Conservation (phyloP, 352 stramenopile species). For the Globisporangium iwayamae region DNA sequence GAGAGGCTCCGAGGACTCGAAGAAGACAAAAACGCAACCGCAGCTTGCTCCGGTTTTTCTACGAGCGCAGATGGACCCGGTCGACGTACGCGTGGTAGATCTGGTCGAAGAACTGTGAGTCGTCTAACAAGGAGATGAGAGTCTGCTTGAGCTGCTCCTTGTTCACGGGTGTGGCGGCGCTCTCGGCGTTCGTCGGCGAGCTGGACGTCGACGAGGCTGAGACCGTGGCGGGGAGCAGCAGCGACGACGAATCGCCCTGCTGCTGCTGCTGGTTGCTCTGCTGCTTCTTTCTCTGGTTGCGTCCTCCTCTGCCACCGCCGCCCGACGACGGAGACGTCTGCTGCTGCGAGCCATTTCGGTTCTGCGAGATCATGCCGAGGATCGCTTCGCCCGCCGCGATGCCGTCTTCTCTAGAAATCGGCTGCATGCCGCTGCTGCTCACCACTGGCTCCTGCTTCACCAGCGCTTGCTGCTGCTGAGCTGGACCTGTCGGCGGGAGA, state of each 20-base stretch:
- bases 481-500: slow-evolving; percentile 9
- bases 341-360: slow-evolving; percentile 17
- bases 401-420: slow-evolving; percentile 74
- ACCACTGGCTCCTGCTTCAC: slow-evolving; percentile 21
- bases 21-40: not conserved
- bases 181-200: slow-evolving; percentile 5
- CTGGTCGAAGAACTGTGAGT: slow-evolving; percentile 84
- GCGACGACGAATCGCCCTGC: slow-evolving; percentile 7
- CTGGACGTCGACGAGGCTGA: slow-evolving; percentile 4
- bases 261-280: slow-evolving; percentile 25
- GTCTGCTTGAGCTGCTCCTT: slow-evolving; percentile 88
- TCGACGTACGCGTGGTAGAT: slow-evolving; percentile 85
- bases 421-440: slow-evolving; percentile 41
- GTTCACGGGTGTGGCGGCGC: slow-evolving; percentile 35
- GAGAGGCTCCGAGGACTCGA: not conserved
- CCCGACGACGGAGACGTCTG: slow-evolving; percentile 3
- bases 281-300: slow-evolving; percentile 20
- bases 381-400: slow-evolving; percentile 81
- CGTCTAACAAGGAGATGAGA: slow-evolving; percentile 73
- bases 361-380: slow-evolving; percentile 77
- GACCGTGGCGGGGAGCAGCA: slow-evolving; percentile 11
- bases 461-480: slow-evolving; percentile 17
- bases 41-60: slow-evolving; percentile 10
- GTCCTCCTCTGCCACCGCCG: not conserved
- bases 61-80: slow-evolving; percentile 51